Conservation (phyloP, 78 protist genomes). For the Monocercomonoides exilis region DNA sequence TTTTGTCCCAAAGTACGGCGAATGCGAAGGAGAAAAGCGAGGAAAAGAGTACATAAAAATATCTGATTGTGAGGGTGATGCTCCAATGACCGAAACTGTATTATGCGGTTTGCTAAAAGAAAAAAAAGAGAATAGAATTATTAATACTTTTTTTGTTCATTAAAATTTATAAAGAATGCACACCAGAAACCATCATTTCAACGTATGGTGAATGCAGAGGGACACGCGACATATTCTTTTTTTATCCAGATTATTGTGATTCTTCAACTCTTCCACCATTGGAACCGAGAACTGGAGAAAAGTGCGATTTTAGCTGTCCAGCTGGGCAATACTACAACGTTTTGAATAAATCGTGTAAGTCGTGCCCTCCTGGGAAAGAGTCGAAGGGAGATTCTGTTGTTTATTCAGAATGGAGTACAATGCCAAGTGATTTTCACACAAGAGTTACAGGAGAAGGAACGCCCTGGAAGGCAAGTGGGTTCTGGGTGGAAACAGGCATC, state of each 20-base stretch:
- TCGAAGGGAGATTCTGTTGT: neutral
- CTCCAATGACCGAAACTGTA: no score
- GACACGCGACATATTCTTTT: neutral
- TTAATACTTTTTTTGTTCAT: no score
- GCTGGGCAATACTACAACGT: neutral
- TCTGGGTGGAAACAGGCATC: no score
- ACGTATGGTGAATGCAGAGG: neutral
- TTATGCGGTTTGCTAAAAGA: no score
- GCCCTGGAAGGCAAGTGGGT: neutral
- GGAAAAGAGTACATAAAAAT: no score
- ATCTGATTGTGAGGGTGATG: no score
- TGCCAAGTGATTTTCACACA: neutral
- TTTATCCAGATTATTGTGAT: neutral
- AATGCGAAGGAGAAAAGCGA: no score
- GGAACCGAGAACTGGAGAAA: neutral
- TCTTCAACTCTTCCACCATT: neutral
- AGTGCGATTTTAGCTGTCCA: neutral
- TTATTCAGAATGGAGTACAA: neutral
- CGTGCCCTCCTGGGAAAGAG: neutral
- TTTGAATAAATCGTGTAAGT: neutral
- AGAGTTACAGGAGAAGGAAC: neutral
- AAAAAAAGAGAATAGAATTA: no score
- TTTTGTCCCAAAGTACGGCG: no score
- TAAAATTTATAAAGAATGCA: no score
- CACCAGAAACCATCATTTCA: neutral